Conservation (phyloP, 306 rosid species). For the Castanea sativa region DNA sequence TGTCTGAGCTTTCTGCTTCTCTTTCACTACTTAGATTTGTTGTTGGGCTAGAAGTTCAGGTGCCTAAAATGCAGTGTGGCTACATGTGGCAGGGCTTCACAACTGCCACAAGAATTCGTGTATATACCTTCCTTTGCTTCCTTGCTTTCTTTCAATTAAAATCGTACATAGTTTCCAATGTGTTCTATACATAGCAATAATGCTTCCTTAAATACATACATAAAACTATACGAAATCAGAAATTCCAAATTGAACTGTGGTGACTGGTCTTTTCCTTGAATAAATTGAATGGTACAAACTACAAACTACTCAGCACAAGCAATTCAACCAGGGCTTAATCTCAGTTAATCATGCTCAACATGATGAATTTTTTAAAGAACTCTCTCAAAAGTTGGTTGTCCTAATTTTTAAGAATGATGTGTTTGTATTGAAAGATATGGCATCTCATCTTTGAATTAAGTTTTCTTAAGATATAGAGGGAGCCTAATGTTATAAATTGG, state of each 20-base stretch:
- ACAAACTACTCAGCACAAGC: neutral
- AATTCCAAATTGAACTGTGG: neutral
- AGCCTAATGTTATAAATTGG: too few species aligned
- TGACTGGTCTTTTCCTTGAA: neutral
- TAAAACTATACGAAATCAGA: neutral
- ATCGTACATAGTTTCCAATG: neutral
- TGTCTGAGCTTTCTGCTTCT: slow-evolving; percentile 13
- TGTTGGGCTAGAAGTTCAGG: neutral
- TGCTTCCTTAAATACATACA: neutral
- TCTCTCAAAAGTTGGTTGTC: neutral
- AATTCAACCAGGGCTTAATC: too few species aligned
- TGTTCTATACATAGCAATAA: slow-evolving; percentile 8
- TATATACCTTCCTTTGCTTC: slow-evolving; percentile 28
- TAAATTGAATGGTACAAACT: neutral
- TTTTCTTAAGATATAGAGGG: too few species aligned
- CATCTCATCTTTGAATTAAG: too few species aligned
- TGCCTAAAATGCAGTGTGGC: slow-evolving; percentile 17
- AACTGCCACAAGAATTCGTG: slow-evolving; percentile 30
- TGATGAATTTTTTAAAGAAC: neutral
- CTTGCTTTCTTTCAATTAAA: neutral
- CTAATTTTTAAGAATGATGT: neutral
- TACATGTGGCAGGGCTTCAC: slow-evolving; percentile 32
- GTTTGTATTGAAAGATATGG: too few species aligned
- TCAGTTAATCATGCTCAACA: too few species aligned
- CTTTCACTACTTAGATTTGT: slow-evolving; percentile 10